Evolutionary conservation across 345 rosid species (phyloP).

Genomic region (Bretschneidera sinensis): DNA sequence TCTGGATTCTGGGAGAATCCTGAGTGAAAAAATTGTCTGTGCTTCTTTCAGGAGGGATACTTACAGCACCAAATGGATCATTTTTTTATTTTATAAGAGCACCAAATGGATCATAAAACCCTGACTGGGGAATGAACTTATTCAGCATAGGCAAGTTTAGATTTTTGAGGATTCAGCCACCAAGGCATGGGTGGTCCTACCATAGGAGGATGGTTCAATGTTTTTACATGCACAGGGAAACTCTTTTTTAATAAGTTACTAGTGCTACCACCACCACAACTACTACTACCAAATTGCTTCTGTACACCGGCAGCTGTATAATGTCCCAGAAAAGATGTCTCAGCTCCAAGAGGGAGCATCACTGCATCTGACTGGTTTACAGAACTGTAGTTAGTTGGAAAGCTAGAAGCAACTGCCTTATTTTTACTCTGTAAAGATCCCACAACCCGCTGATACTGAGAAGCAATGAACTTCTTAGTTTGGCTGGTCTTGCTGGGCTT

Average conservation of each 20-base stretch:
- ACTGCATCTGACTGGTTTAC: constrained; percentile 5
- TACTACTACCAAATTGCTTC: constrained; percentile 13
- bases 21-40: constrained; percentile 17
- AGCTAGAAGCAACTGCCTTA: too few relatives aligned
- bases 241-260: not conserved
- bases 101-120: constrained; percentile 14
- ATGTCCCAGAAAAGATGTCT: constrained; percentile 11
- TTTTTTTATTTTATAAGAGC: not conserved
- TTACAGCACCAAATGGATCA: constrained; percentile 12
- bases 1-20: constrained; percentile 24
- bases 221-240: constrained; percentile 5
- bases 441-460: constrained; percentile 14
- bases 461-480: constrained; percentile 18
- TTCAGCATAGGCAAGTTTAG: not conserved
- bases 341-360: constrained; percentile 16
- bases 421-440: too few relatives aligned
- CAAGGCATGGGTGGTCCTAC: constrained; percentile 15
- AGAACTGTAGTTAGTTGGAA: too few relatives aligned
- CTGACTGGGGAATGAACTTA: not conserved
- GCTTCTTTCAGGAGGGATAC: constrained; percentile 27
- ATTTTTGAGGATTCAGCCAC: not conserved
- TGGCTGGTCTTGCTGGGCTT: constrained; percentile 20
- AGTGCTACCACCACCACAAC: not conserved
- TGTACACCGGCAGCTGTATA: not conserved
- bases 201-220: constrained; percentile 12